Evolutionary conservation across 306 rosid species (phyloP), one percentile per base, ranked within the genome.

Genomic region (Acacia melanoxylon): DNA sequence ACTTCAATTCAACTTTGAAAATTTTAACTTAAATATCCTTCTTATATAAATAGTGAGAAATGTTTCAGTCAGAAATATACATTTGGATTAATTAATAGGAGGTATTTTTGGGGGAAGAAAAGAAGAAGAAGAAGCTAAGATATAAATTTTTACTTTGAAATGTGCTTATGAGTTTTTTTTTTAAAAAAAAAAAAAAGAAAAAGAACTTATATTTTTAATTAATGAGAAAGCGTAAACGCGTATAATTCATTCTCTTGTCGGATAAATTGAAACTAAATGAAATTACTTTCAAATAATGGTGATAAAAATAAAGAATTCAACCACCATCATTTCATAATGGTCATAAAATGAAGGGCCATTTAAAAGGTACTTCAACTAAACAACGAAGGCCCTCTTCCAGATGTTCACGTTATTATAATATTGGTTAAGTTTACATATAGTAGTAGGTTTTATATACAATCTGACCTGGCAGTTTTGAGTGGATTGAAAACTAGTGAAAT

Each of bases 361-460:
- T 48, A 56, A 86, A 86, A 52, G 75, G 80, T 68, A 76, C 80
- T 75, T 63, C 35, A 2, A 61, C 19, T 63, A 67, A 67, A 35
- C 46, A 44, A 48, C 14, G 17, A 71, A 82, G 72, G 84, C 16
- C 31, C 66, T 11, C 33, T 24, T 11, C 14, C 33, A 59, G 16
- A 24, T 33, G 25, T 24, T 59, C 4, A 10, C 33, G 22, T 22
- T 59, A 8, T 56, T 59, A 59, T 59, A 58, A 52, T 52, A 41
- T 48, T 13, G 62, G 24, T 61, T 25, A 12, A 4, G 17, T 24
- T 61, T 24, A 61, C 35, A 61, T 13, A n/a, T 10, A 3, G 35
- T 46, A 13, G 63, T 6, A n/a, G n/a, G n/a, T 25, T 20, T n/a
- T 7, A 8, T 58, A 9, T 4, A 6, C 5, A 31, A 31, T 16